Evolutionary conservation across 371 early-diverging fungal species (phyloP).

Genomic region (Syncephalastrum sp.): DNA sequence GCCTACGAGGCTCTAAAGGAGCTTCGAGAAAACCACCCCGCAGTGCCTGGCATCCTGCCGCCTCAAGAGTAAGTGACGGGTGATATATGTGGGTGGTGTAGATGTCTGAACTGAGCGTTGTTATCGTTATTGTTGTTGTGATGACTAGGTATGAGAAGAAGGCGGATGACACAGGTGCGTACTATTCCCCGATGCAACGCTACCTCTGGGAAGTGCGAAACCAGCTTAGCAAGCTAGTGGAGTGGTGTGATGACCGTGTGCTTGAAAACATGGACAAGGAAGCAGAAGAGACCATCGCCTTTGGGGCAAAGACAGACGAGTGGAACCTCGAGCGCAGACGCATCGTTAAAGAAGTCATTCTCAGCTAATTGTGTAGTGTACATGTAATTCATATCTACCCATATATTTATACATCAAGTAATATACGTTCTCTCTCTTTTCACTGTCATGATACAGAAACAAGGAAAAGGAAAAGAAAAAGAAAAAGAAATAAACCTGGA

Average conservation of each 20-base stretch:
- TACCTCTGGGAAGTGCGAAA: conserved; percentile 49
- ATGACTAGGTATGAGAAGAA: conserved; percentile 13
- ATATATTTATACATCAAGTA: too few relatives aligned
- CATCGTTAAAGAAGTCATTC: conserved; percentile 12
- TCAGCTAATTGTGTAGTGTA: not conserved
- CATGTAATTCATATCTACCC: too few relatives aligned
- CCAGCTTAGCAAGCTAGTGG: conserved; percentile 12
- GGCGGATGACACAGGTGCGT: conserved; percentile 45
- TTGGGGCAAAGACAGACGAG: conserved; percentile 22
- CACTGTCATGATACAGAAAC: too few relatives aligned
- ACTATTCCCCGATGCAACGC: conserved; percentile 47
- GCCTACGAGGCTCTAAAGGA: conserved; percentile 40
- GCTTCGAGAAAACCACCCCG: conserved; percentile 38
- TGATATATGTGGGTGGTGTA: too few relatives aligned
- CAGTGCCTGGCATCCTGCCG: conserved; percentile 33
- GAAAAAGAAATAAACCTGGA: too few relatives aligned
- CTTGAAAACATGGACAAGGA: conserved; percentile 13
- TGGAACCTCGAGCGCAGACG: conserved; percentile 27
- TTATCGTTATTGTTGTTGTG: not conserved
- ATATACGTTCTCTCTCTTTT: too few relatives aligned
- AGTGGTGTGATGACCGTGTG: conserved; percentile 23
- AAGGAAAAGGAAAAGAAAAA: too few relatives aligned
- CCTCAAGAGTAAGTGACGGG: conserved; percentile 30
- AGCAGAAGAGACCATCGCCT: conserved; percentile 4
- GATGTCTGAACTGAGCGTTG: too few relatives aligned